These are phyloP conservation scores for Allantophomopsis cytisporea DNA, from an alignment of 2,329 filamentous ascomycete genomes.

Conservation along the genomic window DNA sequence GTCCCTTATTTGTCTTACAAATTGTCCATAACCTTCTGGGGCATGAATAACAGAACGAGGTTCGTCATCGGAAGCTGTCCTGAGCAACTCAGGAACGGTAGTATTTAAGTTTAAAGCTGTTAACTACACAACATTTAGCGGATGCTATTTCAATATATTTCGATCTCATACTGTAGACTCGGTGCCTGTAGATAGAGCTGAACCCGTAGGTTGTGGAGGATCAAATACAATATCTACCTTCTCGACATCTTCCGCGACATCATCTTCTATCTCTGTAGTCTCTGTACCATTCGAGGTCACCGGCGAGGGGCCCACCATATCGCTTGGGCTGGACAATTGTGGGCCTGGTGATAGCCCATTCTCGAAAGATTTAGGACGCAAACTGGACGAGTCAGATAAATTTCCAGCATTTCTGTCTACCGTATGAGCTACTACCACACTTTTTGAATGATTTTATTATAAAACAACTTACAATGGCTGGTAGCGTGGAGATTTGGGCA, in stretches of 20 bases:
- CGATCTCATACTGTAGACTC: neutral
- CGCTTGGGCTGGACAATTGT: slow-evolving; percentile 47
- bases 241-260: slow-evolving; percentile 43
- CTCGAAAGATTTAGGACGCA: slow-evolving; percentile 34
- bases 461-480: slow-evolving; percentile 37
- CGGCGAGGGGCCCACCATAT: slow-evolving; percentile 67
- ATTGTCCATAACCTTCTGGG: slow-evolving; percentile 67
- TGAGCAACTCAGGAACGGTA: slow-evolving; percentile 39
- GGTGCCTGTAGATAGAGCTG: neutral
- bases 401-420: slow-evolving; percentile 22
- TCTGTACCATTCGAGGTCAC: slow-evolving; percentile 78
- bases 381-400: slow-evolving; percentile 30
- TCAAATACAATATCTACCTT: too few relatives aligned
- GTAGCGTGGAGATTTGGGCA: slow-evolving; percentile 28
- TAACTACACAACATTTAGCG: too few relatives aligned
- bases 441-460: slow-evolving; percentile 13
- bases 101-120: slow-evolving; percentile 26
- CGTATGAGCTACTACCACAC: neutral
- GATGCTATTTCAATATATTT: too few relatives aligned
- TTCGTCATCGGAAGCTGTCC: slow-evolving; percentile 55
- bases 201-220: too few relatives aligned
- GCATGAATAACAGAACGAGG: slow-evolving; percentile 86
- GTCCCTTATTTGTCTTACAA: slow-evolving; percentile 39
- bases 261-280: slow-evolving; percentile 74
- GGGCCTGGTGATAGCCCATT: slow-evolving; percentile 13